Evolutionary conservation across 2,329 filamentous ascomycete genomes (phyloP), one percentile per base, ranked within the genome.

Genomic region (Colletotrichum ledebouriae): DNA sequence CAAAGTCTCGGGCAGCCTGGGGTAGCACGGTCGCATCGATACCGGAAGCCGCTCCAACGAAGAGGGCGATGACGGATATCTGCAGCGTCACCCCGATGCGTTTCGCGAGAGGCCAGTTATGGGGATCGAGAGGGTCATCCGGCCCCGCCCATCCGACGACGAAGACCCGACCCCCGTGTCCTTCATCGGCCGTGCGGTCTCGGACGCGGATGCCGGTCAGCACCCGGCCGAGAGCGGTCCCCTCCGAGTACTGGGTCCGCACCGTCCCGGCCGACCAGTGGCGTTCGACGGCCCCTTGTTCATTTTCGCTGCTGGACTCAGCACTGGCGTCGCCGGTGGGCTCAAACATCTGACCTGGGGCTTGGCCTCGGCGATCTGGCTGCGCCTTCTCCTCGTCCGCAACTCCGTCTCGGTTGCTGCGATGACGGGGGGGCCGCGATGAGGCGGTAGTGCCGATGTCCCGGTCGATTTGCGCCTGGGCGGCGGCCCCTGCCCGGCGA

Each of bases 11-110:
- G 0, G 80, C 78, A 0, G 83, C 85, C 68, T 84, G 80, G 0
- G 78, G 77, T 0, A 86, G 70, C 1, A 84, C 83, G 0, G 80
- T 80, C 1, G 84, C 83, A 62, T 88, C 85, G 46, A 89, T 86
- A 0, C 85, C 82, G 4, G 83, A 85, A 0, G 86, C 85, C 1
- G 82, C 78, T 3, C 82, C 82, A 0, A 87, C 84, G 0, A 85
- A 80, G 33, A 85, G 82, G 0, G 80, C 85, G 34, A 89, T 84
- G 2, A 76, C 59, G 0, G 81, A 80, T 3, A 85, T 80, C 13
- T 83, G 75, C 0, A 83, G 57, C 0, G 82, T 84, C 1, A 78
- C 78, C 5, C 75, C 71, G 5, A 83, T 71, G 1, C 81, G 78
- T 6, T 73, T 75, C 3, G 67, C 55, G n/a, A 83, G 34, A 3